Conservation (phyloP, 352 stramenopile genomes). For the Phytophthora multivora region DNA sequence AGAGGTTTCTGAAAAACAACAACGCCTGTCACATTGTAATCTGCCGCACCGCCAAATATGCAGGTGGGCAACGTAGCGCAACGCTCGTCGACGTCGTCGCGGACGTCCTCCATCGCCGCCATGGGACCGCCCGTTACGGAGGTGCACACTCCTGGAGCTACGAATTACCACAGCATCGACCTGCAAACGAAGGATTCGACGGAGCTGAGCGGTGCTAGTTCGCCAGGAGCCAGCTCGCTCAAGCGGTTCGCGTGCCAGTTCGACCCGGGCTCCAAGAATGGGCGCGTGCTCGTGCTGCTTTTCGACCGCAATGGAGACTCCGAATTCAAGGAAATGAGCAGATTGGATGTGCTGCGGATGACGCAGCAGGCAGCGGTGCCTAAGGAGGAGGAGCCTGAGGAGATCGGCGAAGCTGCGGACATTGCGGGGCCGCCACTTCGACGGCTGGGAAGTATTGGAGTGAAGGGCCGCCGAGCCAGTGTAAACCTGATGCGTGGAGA, state of each 20-base stretch:
- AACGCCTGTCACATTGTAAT: constrained; percentile 2
- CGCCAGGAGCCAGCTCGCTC: constrained; percentile 25
- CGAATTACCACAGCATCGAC: constrained; percentile 49
- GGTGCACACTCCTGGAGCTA: constrained; percentile 11
- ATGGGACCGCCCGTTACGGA: constrained; percentile 8
- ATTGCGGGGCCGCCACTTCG: constrained; percentile 13
- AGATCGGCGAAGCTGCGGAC: constrained; percentile 19
- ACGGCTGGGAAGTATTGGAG: constrained; percentile 23
- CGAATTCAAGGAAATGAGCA: constrained; percentile 60
- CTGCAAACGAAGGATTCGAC: constrained; percentile 25
- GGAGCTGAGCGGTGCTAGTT: constrained; percentile 33
- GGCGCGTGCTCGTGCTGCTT: constrained; percentile 45
- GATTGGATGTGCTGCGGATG: constrained; percentile 60
- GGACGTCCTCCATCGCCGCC: not conserved
- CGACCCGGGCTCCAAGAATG: constrained; percentile 45
- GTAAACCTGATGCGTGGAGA: constrained; percentile 28
- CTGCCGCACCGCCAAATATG: not conserved
- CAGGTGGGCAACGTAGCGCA: not conserved
- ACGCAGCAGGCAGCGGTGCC: constrained; percentile 51
- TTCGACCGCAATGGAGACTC: constrained; percentile 61
- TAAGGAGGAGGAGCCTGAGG: constrained; percentile 21
- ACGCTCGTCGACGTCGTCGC: constrained; percentile 5
- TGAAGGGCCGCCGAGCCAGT: constrained; percentile 28
- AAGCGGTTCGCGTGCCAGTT: constrained; percentile 52
- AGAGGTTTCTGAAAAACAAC: too few species aligned